phyloP scores from a whole-genome alignment of 163 green algal genomes.

The Prototheca wickerhamii region DNA sequence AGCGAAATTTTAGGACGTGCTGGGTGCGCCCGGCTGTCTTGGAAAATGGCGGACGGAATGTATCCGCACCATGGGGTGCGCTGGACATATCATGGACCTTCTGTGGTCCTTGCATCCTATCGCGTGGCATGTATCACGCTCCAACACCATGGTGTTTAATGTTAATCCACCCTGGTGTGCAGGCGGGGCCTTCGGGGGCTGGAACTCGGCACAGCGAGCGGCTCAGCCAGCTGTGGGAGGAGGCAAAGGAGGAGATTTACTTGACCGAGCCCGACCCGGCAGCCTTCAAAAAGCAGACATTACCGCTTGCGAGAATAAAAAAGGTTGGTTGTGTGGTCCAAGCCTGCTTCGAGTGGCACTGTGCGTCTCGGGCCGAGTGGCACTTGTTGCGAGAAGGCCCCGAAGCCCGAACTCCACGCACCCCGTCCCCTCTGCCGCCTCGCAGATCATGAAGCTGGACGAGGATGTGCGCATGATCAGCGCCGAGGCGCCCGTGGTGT shows the following conservation, averaged over 20 bases:
- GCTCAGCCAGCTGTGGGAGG: constrained; percentile 58
- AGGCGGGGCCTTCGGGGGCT: too few relatives aligned
- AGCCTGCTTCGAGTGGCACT: background rate
- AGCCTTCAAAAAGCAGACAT: constrained; percentile 95
- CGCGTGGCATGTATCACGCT: too few relatives aligned
- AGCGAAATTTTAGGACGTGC: too few relatives aligned
- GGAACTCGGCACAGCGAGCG: constrained; percentile 30
- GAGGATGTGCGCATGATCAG: constrained; percentile 95
- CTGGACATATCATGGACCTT: too few relatives aligned
- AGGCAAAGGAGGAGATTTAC: constrained; percentile 51
- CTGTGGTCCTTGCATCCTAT: too few relatives aligned
- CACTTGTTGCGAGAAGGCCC: too few relatives aligned
- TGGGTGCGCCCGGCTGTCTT: too few relatives aligned
- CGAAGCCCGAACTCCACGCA: too few relatives aligned
- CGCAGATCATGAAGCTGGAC: constrained; percentile 98
- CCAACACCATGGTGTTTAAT: too few relatives aligned
- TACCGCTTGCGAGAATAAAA: constrained; percentile 97
- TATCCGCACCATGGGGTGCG: too few relatives aligned
- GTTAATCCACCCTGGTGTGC: too few relatives aligned
- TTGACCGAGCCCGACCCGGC: constrained; percentile 35
- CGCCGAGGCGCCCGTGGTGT: constrained; percentile 93
- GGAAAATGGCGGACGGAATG: too few relatives aligned
- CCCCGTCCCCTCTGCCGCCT: background rate
- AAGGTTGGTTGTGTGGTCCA: background rate
- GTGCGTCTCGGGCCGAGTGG: background rate